phyloP scores from a whole-genome alignment of 495 filamentous ascomycete genomes.

The Penicillium alfredii region DNA sequence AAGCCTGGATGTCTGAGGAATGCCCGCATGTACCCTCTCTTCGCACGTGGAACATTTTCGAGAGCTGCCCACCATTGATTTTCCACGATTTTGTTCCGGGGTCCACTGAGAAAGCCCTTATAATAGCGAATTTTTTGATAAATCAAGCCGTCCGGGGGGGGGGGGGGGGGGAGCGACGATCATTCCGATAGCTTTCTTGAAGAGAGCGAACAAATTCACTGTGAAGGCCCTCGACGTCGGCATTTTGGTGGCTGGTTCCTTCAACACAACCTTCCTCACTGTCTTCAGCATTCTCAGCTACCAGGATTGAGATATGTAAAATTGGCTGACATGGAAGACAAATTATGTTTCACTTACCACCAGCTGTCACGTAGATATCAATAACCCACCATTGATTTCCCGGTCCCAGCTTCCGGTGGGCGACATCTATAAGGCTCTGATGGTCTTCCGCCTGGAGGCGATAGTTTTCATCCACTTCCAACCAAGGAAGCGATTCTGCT shows the following conservation, averaged over 20 bases:
- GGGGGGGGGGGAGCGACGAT: slow-evolving; percentile 3
- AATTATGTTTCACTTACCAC: not conserved
- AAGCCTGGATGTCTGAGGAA: not conserved
- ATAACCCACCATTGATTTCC: slow-evolving; percentile 11
- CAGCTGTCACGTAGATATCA: slow-evolving; percentile 10
- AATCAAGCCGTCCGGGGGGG: slow-evolving; percentile 10
- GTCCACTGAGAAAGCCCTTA: slow-evolving; percentile 5
- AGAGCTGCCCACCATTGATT: slow-evolving; percentile 9
- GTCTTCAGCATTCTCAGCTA: too few relatives aligned
- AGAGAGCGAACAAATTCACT: not conserved
- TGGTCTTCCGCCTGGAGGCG: slow-evolving; percentile 7
- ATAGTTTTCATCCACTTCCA: slow-evolving; percentile 4
- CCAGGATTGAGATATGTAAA: not conserved
- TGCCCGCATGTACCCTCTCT: not conserved
- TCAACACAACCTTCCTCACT: too few relatives aligned
- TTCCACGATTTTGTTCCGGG: not conserved
- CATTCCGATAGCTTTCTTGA: slow-evolving; percentile 5
- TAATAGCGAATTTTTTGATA: slow-evolving; percentile 13
- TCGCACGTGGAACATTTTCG: not conserved
- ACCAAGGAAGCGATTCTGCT: not conserved
- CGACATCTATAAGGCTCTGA: slow-evolving; percentile 10
- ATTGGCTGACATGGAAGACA: not conserved
- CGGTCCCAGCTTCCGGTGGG: not conserved
- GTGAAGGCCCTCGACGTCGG: not conserved
- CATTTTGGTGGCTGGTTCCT: too few relatives aligned